Conservation (phyloP, 148 eudicot species). For the Hydrangea macrophylla region DNA sequence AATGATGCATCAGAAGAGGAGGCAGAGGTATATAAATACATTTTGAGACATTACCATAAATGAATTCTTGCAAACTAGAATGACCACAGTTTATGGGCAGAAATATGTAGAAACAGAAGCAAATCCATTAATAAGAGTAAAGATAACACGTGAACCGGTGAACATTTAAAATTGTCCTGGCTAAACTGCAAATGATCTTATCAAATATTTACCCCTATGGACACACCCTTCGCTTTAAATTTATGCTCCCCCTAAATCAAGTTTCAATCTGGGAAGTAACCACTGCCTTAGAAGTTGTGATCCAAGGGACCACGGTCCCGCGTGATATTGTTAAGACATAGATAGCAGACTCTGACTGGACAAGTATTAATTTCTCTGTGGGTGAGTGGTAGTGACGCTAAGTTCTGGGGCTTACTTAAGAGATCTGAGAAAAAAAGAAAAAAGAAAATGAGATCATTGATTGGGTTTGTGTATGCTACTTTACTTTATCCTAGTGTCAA, state of each 20-base stretch:
- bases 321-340: background rate
- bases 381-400: background rate
- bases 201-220: no score
- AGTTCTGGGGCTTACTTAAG: background rate
- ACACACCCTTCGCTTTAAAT: no score
- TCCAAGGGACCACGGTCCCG: background rate
- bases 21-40: conserved; percentile 58
- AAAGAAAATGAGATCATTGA: background rate
- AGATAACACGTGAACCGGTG: no score
- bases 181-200: no score
- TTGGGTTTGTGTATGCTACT: no score
- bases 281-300: background rate
- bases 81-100: no score
- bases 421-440: background rate
- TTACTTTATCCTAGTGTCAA: no score
- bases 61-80: no score
- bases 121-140: no score
- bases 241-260: background rate
- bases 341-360: background rate
- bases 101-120: no score
- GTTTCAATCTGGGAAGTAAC: background rate
- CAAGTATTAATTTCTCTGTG: background rate
- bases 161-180: no score
- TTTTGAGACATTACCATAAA: no score
- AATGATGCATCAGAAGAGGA: conserved; percentile 84